phyloP scores from a whole-genome alignment of 129 eudicot genomes.

The Helianthus tuberosus region DNA sequence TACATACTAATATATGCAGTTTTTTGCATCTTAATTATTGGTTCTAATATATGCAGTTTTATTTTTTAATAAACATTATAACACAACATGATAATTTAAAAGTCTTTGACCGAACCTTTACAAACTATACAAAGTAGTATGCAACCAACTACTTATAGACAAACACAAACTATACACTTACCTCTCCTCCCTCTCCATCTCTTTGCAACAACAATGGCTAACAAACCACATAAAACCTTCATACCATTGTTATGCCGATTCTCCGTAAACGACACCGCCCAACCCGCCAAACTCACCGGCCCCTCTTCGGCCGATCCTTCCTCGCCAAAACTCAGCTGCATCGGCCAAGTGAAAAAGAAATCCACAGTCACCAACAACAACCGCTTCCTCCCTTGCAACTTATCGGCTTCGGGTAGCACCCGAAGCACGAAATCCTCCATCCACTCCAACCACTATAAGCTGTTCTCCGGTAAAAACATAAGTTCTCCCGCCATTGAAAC shows the following conservation, averaged over 20 bases:
- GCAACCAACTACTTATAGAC: constrained; percentile 15
- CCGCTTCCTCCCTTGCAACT: constrained; percentile 6
- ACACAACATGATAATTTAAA: constrained; percentile 14
- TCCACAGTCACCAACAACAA: constrained; percentile 33
- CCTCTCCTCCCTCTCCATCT: constrained; percentile 5
- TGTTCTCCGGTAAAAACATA: constrained; percentile 52
- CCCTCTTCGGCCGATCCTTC: constrained; percentile 49
- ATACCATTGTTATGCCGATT: constrained; percentile 59
- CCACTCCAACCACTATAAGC: constrained; percentile 47
- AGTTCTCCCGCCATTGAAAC: constrained; percentile 29
- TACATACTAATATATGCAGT: no score
- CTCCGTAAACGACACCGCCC: constrained; percentile 47
- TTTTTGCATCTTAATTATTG: no score
- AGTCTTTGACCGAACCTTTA: constrained; percentile 6
- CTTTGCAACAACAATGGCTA: constrained; percentile 28
- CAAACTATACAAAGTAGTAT: constrained; percentile 18
- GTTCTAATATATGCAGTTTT: no score
- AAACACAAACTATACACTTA: constrained; percentile 10
- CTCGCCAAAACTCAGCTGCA: constrained; percentile 76
- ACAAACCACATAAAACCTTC: constrained; percentile 38
- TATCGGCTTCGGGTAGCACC: constrained; percentile 13
- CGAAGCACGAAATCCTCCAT: constrained; percentile 30
- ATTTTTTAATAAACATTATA: background rate
- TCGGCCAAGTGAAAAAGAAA: constrained; percentile 65
- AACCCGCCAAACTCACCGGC: constrained; percentile 15